Percentiles rank a stretch among this genome's conserved stretches.
Evolutionary conservation across 352 stramenopile genomes (phyloP).

Genomic region (Phytophthora quininea): DNA sequence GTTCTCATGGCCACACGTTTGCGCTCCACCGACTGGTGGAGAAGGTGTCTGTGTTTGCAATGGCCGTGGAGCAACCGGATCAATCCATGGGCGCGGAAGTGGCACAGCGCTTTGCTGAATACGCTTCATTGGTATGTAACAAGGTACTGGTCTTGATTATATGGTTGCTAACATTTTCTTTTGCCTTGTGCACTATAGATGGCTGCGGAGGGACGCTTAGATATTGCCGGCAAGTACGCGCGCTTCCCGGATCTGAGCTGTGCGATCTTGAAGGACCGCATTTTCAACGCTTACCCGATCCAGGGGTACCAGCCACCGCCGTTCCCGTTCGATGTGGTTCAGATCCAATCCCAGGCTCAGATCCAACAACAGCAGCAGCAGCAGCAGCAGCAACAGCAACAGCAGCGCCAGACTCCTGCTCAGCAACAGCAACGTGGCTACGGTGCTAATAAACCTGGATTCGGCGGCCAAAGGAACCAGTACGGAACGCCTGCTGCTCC

Average conservation of each 20-base stretch:
- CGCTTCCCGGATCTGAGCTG: slow-evolving; percentile 79
- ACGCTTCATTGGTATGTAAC: slow-evolving; percentile 58
- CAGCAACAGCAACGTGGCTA: slow-evolving; percentile 47
- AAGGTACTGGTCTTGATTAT: too few relatives aligned
- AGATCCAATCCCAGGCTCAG: slow-evolving; percentile 59
- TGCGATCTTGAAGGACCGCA: slow-evolving; percentile 84
- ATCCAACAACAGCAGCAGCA: slow-evolving; percentile 61
- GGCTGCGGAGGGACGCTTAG: slow-evolving; percentile 92
- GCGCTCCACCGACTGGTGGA: slow-evolving; percentile 97
- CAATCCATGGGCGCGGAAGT: slow-evolving; percentile 90
- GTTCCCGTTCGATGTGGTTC: slow-evolving; percentile 86
- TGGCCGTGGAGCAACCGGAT: slow-evolving; percentile 84
- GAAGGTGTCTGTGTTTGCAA: slow-evolving; percentile 95
- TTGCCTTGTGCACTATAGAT: slow-evolving; percentile 59
- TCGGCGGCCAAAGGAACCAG: slow-evolving; percentile 42
- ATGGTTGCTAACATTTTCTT: too few relatives aligned
- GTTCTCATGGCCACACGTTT: slow-evolving; percentile 67
- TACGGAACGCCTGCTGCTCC: slow-evolving; percentile 44
- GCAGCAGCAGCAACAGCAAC: slow-evolving; percentile 42
- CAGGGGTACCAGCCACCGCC: slow-evolving; percentile 80
- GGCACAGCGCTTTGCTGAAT: slow-evolving; percentile 91
- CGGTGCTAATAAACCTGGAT: slow-evolving; percentile 38
- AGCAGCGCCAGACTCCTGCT: slow-evolving; percentile 34
- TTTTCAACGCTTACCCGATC: slow-evolving; percentile 84
- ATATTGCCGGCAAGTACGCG: slow-evolving; percentile 94